Percentiles rank a stretch among this genome's conserved stretches.
phyloP scores from a whole-genome alignment of 306 rosid genomes.

The Myrica gale region DNA sequence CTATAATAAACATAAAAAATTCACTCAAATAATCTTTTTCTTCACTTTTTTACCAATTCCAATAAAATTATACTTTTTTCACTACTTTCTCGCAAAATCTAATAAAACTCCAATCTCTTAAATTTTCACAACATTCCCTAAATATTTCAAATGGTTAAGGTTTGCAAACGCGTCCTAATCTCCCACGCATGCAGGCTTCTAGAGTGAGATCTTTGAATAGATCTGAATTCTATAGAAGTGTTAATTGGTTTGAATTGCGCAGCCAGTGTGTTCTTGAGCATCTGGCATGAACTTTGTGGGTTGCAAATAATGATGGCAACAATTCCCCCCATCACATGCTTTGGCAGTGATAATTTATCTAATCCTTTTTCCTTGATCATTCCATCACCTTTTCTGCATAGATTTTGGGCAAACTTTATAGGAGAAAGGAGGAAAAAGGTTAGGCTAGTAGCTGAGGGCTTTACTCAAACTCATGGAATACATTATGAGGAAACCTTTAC shows the following conservation, averaged over 20 bases:
- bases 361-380: not conserved
- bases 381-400: not conserved
- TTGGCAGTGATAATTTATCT: not conserved
- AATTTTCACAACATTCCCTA: too few relatives aligned
- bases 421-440: too few relatives aligned
- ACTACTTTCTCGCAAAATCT: too few relatives aligned
- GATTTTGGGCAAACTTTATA: not conserved
- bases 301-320: not conserved
- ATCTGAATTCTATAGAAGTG: not conserved
- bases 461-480: too few relatives aligned
- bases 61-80: too few relatives aligned
- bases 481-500: too few relatives aligned
- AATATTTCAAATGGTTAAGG: not conserved
- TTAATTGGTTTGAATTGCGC: too few relatives aligned
- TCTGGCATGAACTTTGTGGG: not conserved
- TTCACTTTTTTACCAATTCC: too few relatives aligned
- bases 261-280: not conserved
- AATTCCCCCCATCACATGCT: not conserved
- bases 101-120: too few relatives aligned
- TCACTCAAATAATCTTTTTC: too few relatives aligned
- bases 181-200: not conserved
- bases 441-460: too few relatives aligned
- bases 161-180: not conserved
- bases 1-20: too few relatives aligned
- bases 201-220: not conserved